phyloP scores from a whole-genome alignment of 164 flowering plant species.

The Stephania cephalantha region DNA sequence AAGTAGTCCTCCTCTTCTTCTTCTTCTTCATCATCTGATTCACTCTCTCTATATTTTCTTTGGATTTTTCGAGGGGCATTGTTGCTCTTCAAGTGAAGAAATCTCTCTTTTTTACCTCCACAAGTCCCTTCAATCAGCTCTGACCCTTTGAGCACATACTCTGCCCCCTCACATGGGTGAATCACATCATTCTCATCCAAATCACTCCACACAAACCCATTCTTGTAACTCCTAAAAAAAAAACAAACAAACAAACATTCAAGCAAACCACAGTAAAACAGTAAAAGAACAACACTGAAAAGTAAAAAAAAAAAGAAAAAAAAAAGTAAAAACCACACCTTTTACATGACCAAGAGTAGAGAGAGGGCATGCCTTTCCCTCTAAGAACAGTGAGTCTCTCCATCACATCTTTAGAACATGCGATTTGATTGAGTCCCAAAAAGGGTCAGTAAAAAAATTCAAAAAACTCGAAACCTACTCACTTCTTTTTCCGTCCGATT shows the following conservation, averaged over 20 bases:
- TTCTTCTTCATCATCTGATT: slow-evolving; percentile 3
- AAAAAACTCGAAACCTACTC: no score
- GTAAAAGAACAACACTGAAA: background rate
- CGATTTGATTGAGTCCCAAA: background rate
- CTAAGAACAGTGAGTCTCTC: slow-evolving; percentile 60
- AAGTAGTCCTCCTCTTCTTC: slow-evolving; percentile 23
- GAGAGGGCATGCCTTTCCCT: slow-evolving; percentile 81
- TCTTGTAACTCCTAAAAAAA: slow-evolving; percentile 80
- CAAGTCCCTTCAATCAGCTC: slow-evolving; percentile 44
- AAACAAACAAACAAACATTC: background rate
- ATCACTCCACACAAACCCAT: slow-evolving; percentile 93
- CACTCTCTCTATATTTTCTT: no score
- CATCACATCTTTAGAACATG: slow-evolving; percentile 45
- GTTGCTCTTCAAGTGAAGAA: no score
- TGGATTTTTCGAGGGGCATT: background rate
- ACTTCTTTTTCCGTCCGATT: no score
- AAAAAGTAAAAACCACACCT: slow-evolving; percentile 34
- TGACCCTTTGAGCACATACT: slow-evolving; percentile 88
- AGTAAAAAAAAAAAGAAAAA: no score
- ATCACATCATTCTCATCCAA: slow-evolving; percentile 61
- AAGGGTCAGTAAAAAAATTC: background rate
- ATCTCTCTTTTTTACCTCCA: slow-evolving; percentile 24
- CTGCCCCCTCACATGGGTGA: slow-evolving; percentile 55
- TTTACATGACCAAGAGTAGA: slow-evolving; percentile 93
- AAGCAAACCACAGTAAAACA: background rate